phyloP scores from a whole-genome alignment of 768 basidiomycete genomes.

The Antrodiella citrinella region DNA sequence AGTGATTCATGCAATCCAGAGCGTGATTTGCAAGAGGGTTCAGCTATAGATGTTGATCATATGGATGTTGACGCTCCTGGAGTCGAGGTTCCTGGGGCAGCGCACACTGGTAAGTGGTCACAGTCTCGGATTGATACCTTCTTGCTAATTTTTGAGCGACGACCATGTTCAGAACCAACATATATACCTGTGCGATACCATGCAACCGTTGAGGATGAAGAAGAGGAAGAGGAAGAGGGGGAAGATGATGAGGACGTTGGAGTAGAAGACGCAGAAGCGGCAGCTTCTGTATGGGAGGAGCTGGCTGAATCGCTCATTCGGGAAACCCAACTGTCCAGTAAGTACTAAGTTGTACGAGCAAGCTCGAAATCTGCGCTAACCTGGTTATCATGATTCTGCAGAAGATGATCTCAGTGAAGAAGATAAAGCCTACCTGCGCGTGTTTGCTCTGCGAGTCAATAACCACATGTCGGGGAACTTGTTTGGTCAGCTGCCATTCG shows the following conservation, averaged over 20 bases:
- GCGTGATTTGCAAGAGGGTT: too few relatives aligned
- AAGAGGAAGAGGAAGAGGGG: not conserved
- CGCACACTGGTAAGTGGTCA: too few relatives aligned
- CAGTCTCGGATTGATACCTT: too few relatives aligned
- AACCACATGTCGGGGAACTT: constrained; percentile 18
- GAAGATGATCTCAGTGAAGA: not conserved
- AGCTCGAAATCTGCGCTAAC: not conserved
- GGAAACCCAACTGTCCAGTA: not conserved
- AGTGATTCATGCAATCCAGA: too few relatives aligned
- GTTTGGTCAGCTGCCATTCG: constrained; percentile 19
- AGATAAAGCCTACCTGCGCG: constrained; percentile 15
- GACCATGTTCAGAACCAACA: too few relatives aligned
- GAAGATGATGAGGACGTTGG: too few relatives aligned
- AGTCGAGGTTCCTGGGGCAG: too few relatives aligned
- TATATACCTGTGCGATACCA: too few relatives aligned
- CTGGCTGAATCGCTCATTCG: not conserved
- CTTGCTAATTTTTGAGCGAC: too few relatives aligned
- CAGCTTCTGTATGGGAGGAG: not conserved
- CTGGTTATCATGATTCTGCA: not conserved
- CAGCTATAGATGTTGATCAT: too few relatives aligned
- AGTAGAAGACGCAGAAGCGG: too few relatives aligned
- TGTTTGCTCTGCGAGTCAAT: constrained; percentile 24
- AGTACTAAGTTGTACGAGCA: not conserved
- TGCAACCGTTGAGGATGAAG: not conserved
- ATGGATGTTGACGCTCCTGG: too few relatives aligned